Evolutionary conservation across 345 rosid genomes (phyloP).

Genomic region (Aethionema arabicum): DNA sequence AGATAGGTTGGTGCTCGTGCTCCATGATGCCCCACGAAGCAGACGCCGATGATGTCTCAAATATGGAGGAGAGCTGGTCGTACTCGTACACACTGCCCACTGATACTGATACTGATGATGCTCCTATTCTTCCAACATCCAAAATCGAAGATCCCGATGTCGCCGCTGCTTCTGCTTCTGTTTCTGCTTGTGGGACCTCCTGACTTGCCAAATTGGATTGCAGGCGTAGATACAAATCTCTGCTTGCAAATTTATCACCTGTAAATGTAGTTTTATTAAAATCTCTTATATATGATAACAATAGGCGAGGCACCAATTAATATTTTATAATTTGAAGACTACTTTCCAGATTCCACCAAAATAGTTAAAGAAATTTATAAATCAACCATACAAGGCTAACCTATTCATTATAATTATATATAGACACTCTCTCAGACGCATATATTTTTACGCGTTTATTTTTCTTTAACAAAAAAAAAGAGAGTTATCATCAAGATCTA

Average conservation of each 20-base stretch:
- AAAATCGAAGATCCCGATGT: conserved; percentile 43
- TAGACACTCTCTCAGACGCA: no score
- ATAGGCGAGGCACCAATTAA: no score
- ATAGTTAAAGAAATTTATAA: no score
- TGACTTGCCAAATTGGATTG: conserved; percentile 71
- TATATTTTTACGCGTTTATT: no score
- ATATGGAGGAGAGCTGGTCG: conserved; percentile 60
- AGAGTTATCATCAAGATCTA: conserved; percentile 8
- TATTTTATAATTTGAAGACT: conserved; percentile 31
- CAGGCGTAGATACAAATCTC: conserved; percentile 51
- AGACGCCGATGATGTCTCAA: conserved; percentile 62
- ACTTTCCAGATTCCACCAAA: conserved; percentile 27
- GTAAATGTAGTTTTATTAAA: no score
- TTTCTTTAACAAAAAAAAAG: no score
- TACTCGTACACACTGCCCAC: conserved; percentile 52
- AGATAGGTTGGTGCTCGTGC: conserved; percentile 54
- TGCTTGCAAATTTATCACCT: conserved; percentile 81
- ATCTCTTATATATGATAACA: no score
- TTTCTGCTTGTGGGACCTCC: conserved; percentile 51
- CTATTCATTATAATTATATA: no score
- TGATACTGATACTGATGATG: no score
- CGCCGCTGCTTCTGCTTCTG: conserved; percentile 7
- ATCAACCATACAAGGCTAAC: no score
- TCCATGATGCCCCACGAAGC: conserved; percentile 42
- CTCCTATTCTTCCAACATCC: no score